A percentile compares a stretch with the other conserved stretches of the same genome.
Conservation (phyloP, 1,284 basidiomycete genomes). For the Caloboletus firmus region DNA sequence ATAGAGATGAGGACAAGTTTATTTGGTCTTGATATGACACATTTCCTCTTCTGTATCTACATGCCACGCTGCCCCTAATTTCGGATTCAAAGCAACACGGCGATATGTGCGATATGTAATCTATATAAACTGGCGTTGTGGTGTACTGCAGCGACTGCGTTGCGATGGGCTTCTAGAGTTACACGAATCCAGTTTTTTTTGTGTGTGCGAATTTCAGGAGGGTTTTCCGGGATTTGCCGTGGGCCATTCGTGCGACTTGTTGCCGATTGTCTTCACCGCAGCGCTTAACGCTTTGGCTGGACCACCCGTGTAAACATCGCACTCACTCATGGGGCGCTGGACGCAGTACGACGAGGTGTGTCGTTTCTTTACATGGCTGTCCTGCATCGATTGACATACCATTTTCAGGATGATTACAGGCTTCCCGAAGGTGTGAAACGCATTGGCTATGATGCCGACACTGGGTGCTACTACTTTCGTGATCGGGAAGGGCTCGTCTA, state of each 20-base stretch:
- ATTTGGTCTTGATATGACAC: slow-evolving; percentile 14
- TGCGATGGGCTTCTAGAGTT: neutral
- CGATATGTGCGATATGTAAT: neutral
- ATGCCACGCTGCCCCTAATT: neutral
- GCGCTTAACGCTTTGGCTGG: slow-evolving; percentile 22
- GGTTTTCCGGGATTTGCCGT: slow-evolving; percentile 27
- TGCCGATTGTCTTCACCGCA: neutral
- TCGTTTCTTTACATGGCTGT: slow-evolving; percentile 3
- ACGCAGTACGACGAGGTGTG: slow-evolving; percentile 54
- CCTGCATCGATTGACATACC: neutral
- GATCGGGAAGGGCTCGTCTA: slow-evolving; percentile 50
- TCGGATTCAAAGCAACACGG: neutral
- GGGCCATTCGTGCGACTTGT: neutral
- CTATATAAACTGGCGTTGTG: neutral
- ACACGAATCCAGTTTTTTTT: neutral
- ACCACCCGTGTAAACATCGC: slow-evolving; percentile 5
- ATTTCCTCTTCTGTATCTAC: slow-evolving; percentile 21
- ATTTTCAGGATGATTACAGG: slow-evolving; percentile 53
- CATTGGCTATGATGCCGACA: slow-evolving; percentile 62
- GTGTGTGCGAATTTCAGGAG: neutral
- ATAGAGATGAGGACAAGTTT: slow-evolving; percentile 1
- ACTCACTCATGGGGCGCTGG: slow-evolving; percentile 50
- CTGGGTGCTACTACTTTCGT: slow-evolving; percentile 54
- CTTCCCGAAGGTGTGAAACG: slow-evolving; percentile 62
- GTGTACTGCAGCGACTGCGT: neutral